Evolutionary conservation across 805 yeast species (phyloP).

Genomic region (Hanseniaspora pseudoguilliermondii): DNA sequence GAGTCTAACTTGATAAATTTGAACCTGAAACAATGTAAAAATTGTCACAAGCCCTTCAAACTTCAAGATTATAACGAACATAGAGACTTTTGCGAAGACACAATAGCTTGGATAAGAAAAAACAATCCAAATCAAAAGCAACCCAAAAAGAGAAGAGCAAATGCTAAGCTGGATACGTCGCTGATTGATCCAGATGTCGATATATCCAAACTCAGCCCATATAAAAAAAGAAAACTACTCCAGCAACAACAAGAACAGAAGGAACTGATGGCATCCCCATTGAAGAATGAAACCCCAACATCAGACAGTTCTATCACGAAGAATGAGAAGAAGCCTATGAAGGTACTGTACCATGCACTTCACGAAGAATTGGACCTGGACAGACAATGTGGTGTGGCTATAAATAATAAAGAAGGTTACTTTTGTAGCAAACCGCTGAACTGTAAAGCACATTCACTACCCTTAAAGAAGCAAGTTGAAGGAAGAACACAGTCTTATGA

Average conservation of each 20-base stretch:
- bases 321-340: constrained; percentile 23
- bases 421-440: constrained; percentile 85
- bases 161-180: not conserved
- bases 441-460: constrained; percentile 97
- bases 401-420: constrained; percentile 79
- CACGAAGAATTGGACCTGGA: constrained; percentile 85
- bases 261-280: constrained; percentile 17
- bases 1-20: constrained; percentile 18
- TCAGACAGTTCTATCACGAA: constrained; percentile 15
- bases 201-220: constrained; percentile 5
- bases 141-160: constrained; percentile 7
- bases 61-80: constrained; percentile 22
- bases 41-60: constrained; percentile 25
- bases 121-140: constrained; percentile 18
- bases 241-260: constrained; percentile 16
- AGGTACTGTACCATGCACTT: constrained; percentile 41
- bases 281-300: constrained; percentile 16
- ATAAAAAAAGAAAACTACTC: constrained; percentile 17
- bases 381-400: constrained; percentile 87
- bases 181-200: not conserved
- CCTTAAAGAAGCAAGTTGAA: constrained; percentile 87
- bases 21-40: constrained; percentile 24
- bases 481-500: constrained; percentile 93
- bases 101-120: constrained; percentile 4
- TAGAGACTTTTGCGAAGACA: constrained; percentile 16